Base-by-base conservation (phyloP, 2,329 filamentous ascomycete genomes). In the Aspergillus fumigatiaffinis region DNA sequence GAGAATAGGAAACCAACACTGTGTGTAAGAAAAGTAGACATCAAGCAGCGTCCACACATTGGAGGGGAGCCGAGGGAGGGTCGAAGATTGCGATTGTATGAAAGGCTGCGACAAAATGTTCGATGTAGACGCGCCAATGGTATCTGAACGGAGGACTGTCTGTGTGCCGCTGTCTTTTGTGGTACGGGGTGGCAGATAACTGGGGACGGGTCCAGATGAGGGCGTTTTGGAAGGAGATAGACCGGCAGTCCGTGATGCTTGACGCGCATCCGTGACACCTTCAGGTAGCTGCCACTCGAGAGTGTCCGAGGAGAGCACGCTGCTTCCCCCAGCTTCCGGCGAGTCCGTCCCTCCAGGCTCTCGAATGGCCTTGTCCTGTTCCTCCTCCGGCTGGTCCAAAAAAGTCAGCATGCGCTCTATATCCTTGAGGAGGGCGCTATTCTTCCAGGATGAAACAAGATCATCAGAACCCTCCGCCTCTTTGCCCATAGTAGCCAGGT, bases 1-100 rank as follows among this genome's bases (percentile, higher is more conserved):
- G 10, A 88, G 77, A 26, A 92, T 85, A 0, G 89, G 89, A 26
- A 92, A 80, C 89, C 89, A 92, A 53, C 83, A 85, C 68, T 92
- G 87, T 0, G 87, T 90, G 64, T 90, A 90, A 1, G 87, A 84
- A 58, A 90, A 89, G 68, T 91, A 92, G 4, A 88, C 80, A 62
- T 91, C 87, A 42, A 92, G 75, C 3, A 92, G 78, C 2, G 81
- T 77, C 70, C 71, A 73, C 26, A 69, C 67, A 53, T 74, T 73
- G 17, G 66, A 76, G 79, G 86, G 67, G 80, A 83, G 65, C 84
- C 81, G 17, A 71, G 66, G 17, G 81, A 85, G 41, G 17, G 26
- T 52, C 51, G 59, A 35, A 42, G 56, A 12, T 55, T 42, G 44
- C 46, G 35, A 17, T 55, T 52, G 12, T 56, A 25, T 7, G 3